Evolutionary conservation across 495 filamentous ascomycete genomes (phyloP).

Genomic region (Platismatia glauca): DNA sequence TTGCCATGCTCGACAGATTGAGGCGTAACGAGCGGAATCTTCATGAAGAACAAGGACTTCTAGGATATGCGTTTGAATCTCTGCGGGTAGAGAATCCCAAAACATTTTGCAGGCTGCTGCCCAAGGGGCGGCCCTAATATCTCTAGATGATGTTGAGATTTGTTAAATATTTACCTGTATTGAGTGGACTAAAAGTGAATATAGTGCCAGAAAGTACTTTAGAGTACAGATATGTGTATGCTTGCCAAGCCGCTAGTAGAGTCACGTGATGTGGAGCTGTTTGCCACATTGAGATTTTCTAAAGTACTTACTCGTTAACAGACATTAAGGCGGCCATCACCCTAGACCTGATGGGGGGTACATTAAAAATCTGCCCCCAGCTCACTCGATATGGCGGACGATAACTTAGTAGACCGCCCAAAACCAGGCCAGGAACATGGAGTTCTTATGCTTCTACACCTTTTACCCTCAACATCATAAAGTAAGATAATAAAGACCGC

Average conservation of each 20-base stretch:
- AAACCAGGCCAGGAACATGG: too few species aligned
- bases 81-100: constrained; percentile 21
- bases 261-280: constrained; percentile 8
- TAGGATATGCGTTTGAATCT: constrained; percentile 19
- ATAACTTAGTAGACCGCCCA: too few species aligned
- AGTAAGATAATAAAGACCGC: too few species aligned
- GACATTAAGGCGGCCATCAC: too few species aligned
- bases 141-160: constrained; percentile 4
- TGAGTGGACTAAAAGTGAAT: constrained; percentile 8
- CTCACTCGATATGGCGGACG: too few species aligned
- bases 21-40: constrained; percentile 29
- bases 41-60: constrained; percentile 26
- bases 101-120: constrained; percentile 17
- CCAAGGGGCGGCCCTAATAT: constrained; percentile 3
- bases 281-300: too few species aligned
- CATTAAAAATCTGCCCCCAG: too few species aligned
- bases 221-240: constrained; percentile 13
- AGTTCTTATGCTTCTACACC: too few species aligned
- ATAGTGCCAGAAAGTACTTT: constrained; percentile 10
- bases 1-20: constrained; percentile 36
- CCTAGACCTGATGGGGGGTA: too few species aligned
- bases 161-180: not conserved
- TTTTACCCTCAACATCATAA: too few species aligned
- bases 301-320: too few species aligned
- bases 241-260: constrained; percentile 11